phyloP scores from a whole-genome alignment of 1,284 basidiomycete species.

The Ganoderma lucidum region DNA sequence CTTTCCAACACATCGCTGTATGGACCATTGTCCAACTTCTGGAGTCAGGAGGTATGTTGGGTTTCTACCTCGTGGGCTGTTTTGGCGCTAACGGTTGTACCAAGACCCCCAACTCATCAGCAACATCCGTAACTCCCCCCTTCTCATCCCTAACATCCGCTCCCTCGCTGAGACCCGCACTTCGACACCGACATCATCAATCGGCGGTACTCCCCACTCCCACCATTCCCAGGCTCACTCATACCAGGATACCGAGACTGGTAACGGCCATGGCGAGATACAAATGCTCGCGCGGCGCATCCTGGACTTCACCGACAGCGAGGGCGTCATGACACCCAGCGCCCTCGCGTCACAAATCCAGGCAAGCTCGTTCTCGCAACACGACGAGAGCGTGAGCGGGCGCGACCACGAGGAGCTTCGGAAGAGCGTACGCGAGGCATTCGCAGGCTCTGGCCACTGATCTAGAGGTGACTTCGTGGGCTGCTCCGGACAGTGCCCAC shows the following conservation, averaged over 20 bases:
- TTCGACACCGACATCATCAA: constrained; percentile 73
- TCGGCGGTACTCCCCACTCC: constrained; percentile 75
- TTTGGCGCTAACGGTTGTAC: constrained; percentile 24
- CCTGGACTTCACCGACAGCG: constrained; percentile 81
- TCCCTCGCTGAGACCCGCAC: constrained; percentile 81
- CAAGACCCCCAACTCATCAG: constrained; percentile 87
- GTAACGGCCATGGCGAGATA: constrained; percentile 88
- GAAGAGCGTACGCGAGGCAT: constrained; percentile 81
- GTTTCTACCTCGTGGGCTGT: neutral
- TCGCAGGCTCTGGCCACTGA: constrained; percentile 50
- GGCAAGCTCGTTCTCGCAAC: constrained; percentile 57
- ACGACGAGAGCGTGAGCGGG: constrained; percentile 59
- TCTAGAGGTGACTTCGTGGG: constrained; percentile 9
- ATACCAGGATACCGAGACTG: constrained; percentile 83
- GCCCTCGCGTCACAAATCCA: constrained; percentile 68
- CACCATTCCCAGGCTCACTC: constrained; percentile 74
- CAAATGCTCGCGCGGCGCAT: constrained; percentile 86
- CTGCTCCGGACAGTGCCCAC: neutral
- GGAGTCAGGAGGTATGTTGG: constrained; percentile 83
- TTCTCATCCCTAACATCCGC: constrained; percentile 86
- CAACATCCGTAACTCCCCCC: constrained; percentile 85
- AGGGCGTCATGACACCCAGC: constrained; percentile 66
- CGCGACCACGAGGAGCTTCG: constrained; percentile 80
- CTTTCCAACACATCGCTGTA: constrained; percentile 99
- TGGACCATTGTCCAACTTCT: constrained; percentile 98